phyloP scores from a whole-genome alignment of 208 protist genomes.

The Phytomonas sp. region DNA sequence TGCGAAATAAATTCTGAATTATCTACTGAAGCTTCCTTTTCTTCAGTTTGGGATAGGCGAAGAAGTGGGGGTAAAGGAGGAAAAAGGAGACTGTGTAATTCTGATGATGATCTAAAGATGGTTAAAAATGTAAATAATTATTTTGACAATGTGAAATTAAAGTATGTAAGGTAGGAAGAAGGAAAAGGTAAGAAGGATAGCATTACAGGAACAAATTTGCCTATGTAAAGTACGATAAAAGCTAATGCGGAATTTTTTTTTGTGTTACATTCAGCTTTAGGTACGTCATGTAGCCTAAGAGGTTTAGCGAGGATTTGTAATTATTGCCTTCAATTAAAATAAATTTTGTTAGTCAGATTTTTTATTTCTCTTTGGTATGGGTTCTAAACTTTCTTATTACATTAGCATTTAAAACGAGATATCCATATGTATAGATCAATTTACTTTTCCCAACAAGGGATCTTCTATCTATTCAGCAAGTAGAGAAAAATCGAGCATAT shows the following conservation, averaged over 20 bases:
- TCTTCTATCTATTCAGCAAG: constrained; percentile 24
- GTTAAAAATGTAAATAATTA: neutral
- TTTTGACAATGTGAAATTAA: neutral
- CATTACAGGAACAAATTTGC: neutral
- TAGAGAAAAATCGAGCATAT: constrained; percentile 33
- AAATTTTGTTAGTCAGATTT: neutral
- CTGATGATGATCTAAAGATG: neutral
- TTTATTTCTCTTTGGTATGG: neutral
- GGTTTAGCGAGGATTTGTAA: neutral
- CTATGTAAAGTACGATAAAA: neutral
- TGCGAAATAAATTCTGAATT: neutral
- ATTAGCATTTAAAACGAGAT: no score
- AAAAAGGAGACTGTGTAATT: neutral
- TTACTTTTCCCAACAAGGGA: neutral
- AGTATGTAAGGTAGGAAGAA: neutral
- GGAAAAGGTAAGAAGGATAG: neutral
- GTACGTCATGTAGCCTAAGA: neutral
- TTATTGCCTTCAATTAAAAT: neutral
- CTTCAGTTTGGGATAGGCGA: neutral
- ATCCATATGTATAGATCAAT: neutral
- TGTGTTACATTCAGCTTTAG: neutral
- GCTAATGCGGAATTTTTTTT: neutral
- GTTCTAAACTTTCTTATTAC: neutral
- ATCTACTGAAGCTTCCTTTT: neutral
- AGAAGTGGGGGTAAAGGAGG: neutral